A percentile compares a stretch with the other conserved stretches of the same genome.
These are phyloP conservation scores for Trifolium dubium DNA, from an alignment of 306 rosid species.

Conservation along the genomic window DNA sequence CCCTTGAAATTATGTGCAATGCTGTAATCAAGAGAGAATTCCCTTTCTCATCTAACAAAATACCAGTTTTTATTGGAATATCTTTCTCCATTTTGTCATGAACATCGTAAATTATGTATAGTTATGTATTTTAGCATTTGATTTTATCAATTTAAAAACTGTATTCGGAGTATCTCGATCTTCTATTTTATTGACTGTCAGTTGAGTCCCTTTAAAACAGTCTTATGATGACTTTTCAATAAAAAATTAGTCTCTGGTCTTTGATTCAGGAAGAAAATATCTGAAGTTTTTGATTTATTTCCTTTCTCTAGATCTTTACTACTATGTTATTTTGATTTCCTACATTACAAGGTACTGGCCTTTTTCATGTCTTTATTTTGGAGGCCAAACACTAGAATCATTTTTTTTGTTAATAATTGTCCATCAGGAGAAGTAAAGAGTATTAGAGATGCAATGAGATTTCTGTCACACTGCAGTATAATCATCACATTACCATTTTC, in stretches of 20 bases:
- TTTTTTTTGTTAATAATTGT: background rate
- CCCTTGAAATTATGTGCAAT: background rate
- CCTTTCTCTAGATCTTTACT: conserved; percentile 1
- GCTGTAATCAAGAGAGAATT: conserved; percentile 1
- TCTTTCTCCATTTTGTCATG: conserved; percentile 12
- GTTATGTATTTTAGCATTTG: conserved; percentile 11
- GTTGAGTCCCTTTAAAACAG: conserved; percentile 25
- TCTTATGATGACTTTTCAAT: conserved; percentile 28
- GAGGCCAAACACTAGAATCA: conserved; percentile 21
- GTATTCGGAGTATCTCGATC: background rate
- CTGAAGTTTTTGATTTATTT: conserved; percentile 2
- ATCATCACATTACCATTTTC: conserved; percentile 18
- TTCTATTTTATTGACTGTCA: conserved; percentile 3
- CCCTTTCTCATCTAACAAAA: background rate
- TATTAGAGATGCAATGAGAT: conserved; percentile 3
- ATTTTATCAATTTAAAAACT: conserved; percentile 3
- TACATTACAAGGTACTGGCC: conserved; percentile 4
- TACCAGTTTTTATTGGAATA: background rate
- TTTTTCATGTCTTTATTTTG: background rate
- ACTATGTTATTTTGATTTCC: conserved; percentile 17
- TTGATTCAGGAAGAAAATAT: conserved; percentile 12
- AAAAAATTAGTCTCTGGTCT: conserved; percentile 12
- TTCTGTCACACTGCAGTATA: background rate
- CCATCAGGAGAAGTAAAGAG: conserved; percentile 3
- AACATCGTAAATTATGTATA: background rate